phyloP scores from a whole-genome alignment of 2,329 filamentous ascomycete genomes.

The Ramichloridium luteum region DNA sequence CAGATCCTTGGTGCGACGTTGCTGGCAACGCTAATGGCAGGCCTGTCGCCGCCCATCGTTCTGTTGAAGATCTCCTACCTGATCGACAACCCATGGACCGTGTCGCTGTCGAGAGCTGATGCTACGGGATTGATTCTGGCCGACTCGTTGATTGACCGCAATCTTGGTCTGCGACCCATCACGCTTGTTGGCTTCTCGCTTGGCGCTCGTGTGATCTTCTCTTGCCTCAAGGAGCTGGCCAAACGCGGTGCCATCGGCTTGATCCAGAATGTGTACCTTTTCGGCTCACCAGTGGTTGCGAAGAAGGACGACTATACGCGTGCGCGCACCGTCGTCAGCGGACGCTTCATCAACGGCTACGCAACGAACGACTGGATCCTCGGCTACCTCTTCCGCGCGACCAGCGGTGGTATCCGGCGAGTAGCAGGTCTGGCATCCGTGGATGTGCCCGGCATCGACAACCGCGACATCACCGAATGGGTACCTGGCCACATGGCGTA shows the following conservation, averaged over 20 bases:
- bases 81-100: slow-evolving; percentile 96
- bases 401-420: slow-evolving; percentile 77
- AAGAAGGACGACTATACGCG: slow-evolving; percentile 81
- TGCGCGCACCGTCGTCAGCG: slow-evolving; percentile 70
- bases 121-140: slow-evolving; percentile 83
- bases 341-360: slow-evolving; percentile 91
- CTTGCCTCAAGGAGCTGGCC: slow-evolving; percentile 76
- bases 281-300: slow-evolving; percentile 82
- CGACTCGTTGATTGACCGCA: slow-evolving; percentile 84
- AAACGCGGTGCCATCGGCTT: slow-evolving; percentile 73
- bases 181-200: slow-evolving; percentile 93
- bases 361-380: slow-evolving; percentile 95
- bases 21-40: slow-evolving; percentile 78
- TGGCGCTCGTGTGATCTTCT: slow-evolving; percentile 83
- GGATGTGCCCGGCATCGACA: slow-evolving; percentile 74
- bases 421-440: slow-evolving; percentile 74
- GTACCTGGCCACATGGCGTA: slow-evolving; percentile 96
- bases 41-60: slow-evolving; percentile 80
- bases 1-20: slow-evolving; percentile 88
- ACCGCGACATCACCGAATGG: slow-evolving; percentile 72
- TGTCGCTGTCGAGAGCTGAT: slow-evolving; percentile 85
- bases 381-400: slow-evolving; percentile 84
- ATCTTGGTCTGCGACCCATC: slow-evolving; percentile 78
- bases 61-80: slow-evolving; percentile 89
- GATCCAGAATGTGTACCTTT: slow-evolving; percentile 89